Evolutionary conservation across 352 stramenopile genomes (phyloP), one percentile per base, ranked within the genome.

Genomic region (Phytophthora tentaculata): DNA sequence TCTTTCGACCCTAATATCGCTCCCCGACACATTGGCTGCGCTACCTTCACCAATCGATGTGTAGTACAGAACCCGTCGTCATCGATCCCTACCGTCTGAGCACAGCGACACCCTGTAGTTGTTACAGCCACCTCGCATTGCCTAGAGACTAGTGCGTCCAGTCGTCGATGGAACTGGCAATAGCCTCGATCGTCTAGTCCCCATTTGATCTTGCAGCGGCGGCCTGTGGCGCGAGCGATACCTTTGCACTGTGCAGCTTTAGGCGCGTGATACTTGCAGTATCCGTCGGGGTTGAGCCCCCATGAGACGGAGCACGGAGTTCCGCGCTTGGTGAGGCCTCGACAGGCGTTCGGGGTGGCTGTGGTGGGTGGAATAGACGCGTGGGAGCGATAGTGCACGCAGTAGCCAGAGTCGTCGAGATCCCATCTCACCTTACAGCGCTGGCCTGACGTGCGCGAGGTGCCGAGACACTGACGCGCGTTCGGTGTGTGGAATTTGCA

Each of bases 191-290:
- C 55, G 43, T 74, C 55, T 28, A 81, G 60, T 9, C 50, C 48
- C 68, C 73, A 77, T n/a, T 64, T 69, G 32, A 77, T 67, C 52
- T 70, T 66, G 23, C 72, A 80, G 12, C 60, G 72, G 12, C 64
- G 59, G 13, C 72, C 72, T 2, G 68, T 74, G n/a, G 72, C 70
- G 8, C 50, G 41, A 20, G 72, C 68, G 41, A 80, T 59, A 20
- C 72, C 72, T 43, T 60, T 59, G 29, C 72, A 79, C 26, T 66
- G 43, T 8, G 23, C 22, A n/a, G 67, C 58, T 20, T 67, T 48
- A 23, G 66, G 63, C 5, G 29, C 54, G 63, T 79, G 72, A 59
- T 69, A 79, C 37, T 76, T 76, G 64, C 72, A 79, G 47, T 66
- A 79, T 0, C 72, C 72, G 22, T 71, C 22, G 17, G 23, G 26